Conservation (phyloP, 179 eudicot species). For the Drosera spatulata region DNA sequence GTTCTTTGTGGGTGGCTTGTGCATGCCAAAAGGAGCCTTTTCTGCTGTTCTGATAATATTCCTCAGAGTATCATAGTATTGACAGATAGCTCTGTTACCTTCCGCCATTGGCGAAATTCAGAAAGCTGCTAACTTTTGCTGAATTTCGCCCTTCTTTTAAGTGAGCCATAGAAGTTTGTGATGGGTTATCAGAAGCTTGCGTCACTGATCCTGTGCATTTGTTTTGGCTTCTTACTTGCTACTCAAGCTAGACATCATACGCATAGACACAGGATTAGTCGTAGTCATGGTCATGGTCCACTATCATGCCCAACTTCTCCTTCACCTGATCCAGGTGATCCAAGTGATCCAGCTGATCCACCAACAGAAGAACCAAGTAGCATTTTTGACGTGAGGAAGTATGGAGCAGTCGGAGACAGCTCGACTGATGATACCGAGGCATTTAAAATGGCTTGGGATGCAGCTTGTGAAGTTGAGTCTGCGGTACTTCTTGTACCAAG, state of each 20-base stretch:
- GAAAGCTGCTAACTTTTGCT: conserved; percentile 8
- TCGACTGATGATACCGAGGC: conserved; percentile 58
- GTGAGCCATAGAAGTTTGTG: conserved; percentile 1
- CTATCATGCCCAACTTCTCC: conserved; percentile 40
- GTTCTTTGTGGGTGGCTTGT: conserved; percentile 5
- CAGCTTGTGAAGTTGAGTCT: conserved; percentile 47
- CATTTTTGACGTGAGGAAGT: conserved; percentile 39
- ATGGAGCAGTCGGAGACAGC: conserved; percentile 74
- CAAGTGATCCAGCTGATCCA: no score
- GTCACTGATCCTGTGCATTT: conserved; percentile 18
- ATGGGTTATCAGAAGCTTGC: conserved; percentile 20
- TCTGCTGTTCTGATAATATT: conserved; percentile 7
- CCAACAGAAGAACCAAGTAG: conserved; percentile 9
- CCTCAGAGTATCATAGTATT: conserved; percentile 3
- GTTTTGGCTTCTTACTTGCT: conserved; percentile 9
- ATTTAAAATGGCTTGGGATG: conserved; percentile 63
- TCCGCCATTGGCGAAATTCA: conserved; percentile 3
- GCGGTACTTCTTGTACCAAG: conserved; percentile 39
- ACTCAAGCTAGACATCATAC: conserved; percentile 48
- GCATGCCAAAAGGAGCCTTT: conserved; percentile 10
- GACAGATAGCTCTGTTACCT: conserved; percentile 4
- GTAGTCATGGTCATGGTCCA: conserved; percentile 33
- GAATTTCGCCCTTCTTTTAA: background rate
- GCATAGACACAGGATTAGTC: conserved; percentile 26
- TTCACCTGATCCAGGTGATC: conserved; percentile 41